Base-by-base conservation (phyloP, 495 filamentous ascomycete genomes). In the Annulohypoxylon stygium region DNA sequence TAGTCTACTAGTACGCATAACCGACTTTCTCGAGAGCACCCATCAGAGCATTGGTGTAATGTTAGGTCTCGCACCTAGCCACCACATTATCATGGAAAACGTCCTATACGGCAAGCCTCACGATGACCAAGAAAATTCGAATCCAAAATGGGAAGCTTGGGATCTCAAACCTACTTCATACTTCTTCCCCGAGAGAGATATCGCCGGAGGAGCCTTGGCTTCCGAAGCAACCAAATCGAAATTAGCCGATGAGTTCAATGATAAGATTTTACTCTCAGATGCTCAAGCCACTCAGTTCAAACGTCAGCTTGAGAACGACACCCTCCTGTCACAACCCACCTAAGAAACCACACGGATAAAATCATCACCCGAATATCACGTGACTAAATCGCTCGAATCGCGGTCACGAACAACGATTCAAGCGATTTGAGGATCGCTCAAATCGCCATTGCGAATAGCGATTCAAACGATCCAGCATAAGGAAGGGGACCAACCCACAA, bases 71-170 rank as follows among this genome's bases (percentile, higher is more conserved):
- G 85, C 88, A 0, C 90, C 91, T 0, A 86, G 87, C 0, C 89
- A 91, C 70, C 90, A 92, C 76, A 88, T 93, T 70, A 83, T 92
- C 70, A 93, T 92, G 90, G 90, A 92, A 53, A 92, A 92, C 76
- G 82, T 90, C 58, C 80, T 92, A 47, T 87, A 87, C 74, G 90
- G 89, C 3, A 78, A 85, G 59, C 77, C 79, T 6, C 58, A 73
- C n/a, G 79, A 79, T 1, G 77, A 83, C 6, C 82, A 85, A 53
- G 74, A 78, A 0, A 78, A 78, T 2, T 36, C 57, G 11, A 73
- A 81, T 2, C 78, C 81, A 0, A 80, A 84, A 8, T 93, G 90
- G 90, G 89, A 92, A 66, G 86, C 85, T 0, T 92, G 89, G 81
- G 90, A 93, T 45, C 86, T 93, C 14, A 93, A 93, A 72, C 91